Conservation (phyloP, 805 yeast species). For the Candida rishiriensis region DNA sequence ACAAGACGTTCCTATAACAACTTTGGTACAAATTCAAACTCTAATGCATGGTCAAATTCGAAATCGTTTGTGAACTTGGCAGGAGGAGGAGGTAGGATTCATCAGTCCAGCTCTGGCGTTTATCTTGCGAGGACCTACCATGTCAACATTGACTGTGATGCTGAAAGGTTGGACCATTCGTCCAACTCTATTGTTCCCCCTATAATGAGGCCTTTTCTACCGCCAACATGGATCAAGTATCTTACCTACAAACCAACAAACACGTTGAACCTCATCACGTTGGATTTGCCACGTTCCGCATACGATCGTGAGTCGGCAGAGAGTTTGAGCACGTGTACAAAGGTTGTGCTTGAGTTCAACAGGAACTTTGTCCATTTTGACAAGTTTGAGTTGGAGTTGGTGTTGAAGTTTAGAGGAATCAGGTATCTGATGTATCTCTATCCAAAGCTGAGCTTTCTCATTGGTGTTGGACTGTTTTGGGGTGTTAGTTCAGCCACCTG, state of each 20-base stretch:
- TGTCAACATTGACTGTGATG: too few relatives aligned
- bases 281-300: slow-evolving; percentile 5
- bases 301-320: too few relatives aligned
- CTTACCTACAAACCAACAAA: too few relatives aligned
- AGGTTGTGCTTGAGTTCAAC: slow-evolving; percentile 21
- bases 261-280: slow-evolving; percentile 5
- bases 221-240: too few relatives aligned
- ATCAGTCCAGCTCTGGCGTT: too few relatives aligned
- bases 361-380: slow-evolving; percentile 12
- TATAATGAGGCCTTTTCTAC: too few relatives aligned
- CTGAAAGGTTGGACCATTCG: too few relatives aligned
- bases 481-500: slow-evolving; percentile 29
- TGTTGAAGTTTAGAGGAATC: slow-evolving; percentile 38
- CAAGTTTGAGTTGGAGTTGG: slow-evolving; percentile 20
- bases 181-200: too few relatives aligned
- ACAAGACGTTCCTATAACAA: slow-evolving; percentile 6
- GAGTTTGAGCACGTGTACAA: slow-evolving; percentile 8
- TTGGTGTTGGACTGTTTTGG: slow-evolving; percentile 39
- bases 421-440: slow-evolving; percentile 37
- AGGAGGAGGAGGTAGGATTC: too few relatives aligned
- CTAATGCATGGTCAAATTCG: too few relatives aligned
- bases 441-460: slow-evolving; percentile 28
- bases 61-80: too few relatives aligned
- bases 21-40: not conserved
- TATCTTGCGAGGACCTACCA: too few relatives aligned